A percentile compares a stretch with the other conserved stretches of the same genome.
phyloP scores from a whole-genome alignment of 306 rosid species.

The Clitoria ternatea region DNA sequence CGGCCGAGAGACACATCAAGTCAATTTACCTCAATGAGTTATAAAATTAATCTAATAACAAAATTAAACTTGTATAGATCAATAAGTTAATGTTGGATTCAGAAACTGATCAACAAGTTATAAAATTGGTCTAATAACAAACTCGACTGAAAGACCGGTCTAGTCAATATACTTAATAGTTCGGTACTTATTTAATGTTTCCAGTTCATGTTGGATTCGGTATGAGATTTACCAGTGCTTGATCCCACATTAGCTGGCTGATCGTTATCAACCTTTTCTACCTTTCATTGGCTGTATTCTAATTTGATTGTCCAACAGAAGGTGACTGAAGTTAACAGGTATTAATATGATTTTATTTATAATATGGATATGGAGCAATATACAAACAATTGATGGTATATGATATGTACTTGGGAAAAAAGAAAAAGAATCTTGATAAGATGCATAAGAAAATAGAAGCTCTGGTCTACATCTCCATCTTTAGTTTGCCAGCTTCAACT shows the following conservation, averaged over 20 bases:
- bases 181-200: no score
- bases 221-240: no score
- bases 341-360: conserved; percentile 48
- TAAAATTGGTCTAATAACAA: no score
- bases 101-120: no score
- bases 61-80: no score
- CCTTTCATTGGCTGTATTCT: neutral
- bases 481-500: conserved; percentile 57
- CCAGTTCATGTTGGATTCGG: neutral
- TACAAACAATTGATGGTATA: conserved; percentile 45
- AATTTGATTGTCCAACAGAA: conserved; percentile 4
- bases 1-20: no score
- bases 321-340: conserved; percentile 24
- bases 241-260: conserved; percentile 1
- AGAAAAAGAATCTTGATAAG: conserved; percentile 40
- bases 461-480: conserved; percentile 68
- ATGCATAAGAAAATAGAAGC: conserved; percentile 29
- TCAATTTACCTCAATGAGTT: no score
- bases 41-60: no score
- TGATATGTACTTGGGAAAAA: conserved; percentile 44
- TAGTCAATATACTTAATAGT: no score
- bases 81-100: no score
- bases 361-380: conserved; percentile 43
- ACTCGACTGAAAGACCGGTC: no score
- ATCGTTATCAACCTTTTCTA: neutral